A percentile compares a stretch with the other conserved stretches of the same genome.
Conservation (phyloP, 306 rosid genomes). For the Acacia confusa region DNA sequence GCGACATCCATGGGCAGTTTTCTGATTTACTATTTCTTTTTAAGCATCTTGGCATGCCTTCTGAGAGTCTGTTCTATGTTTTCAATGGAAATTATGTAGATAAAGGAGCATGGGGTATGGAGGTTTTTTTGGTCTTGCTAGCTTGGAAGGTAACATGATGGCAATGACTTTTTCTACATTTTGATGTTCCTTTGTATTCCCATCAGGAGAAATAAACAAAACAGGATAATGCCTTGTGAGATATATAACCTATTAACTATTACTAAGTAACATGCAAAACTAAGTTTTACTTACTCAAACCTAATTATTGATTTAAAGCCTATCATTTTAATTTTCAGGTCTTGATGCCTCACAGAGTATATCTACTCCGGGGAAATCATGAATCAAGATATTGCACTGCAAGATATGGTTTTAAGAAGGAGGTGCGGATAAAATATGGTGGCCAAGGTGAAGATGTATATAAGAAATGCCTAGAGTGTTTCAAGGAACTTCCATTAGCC, state of each 20-base stretch:
- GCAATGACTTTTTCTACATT: not conserved
- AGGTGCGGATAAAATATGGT: conserved; percentile 66
- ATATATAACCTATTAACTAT: conserved; percentile 19
- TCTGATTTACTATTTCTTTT: conserved; percentile 71
- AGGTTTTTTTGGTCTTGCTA: conserved; percentile 75
- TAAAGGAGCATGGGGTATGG: conserved; percentile 84
- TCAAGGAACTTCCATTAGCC: conserved; percentile 90
- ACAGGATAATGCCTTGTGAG: conserved; percentile 3
- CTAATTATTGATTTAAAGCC: conserved; percentile 18
- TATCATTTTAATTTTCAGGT: conserved; percentile 50
- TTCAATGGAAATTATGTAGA: conserved; percentile 87
- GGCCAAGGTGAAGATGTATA: conserved; percentile 68
- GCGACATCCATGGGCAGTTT: conserved; percentile 82
- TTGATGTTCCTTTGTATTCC: conserved; percentile 17
- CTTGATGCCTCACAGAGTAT: conserved; percentile 88
- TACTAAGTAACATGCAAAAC: conserved; percentile 5
- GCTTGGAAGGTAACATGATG: conserved; percentile 84
- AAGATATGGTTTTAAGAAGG: conserved; percentile 76
- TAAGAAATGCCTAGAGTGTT: conserved; percentile 70
- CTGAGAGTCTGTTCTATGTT: conserved; percentile 70
- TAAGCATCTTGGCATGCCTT: conserved; percentile 65
- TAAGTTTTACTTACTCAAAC: conserved; percentile 6
- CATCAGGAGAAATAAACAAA: conserved; percentile 8
- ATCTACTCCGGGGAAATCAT: conserved; percentile 84
- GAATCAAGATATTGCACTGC: conserved; percentile 70